These are phyloP conservation scores for Monosporascus sp. DNA, from an alignment of 2,329 filamentous ascomycete genomes.

Conservation along the genomic window DNA sequence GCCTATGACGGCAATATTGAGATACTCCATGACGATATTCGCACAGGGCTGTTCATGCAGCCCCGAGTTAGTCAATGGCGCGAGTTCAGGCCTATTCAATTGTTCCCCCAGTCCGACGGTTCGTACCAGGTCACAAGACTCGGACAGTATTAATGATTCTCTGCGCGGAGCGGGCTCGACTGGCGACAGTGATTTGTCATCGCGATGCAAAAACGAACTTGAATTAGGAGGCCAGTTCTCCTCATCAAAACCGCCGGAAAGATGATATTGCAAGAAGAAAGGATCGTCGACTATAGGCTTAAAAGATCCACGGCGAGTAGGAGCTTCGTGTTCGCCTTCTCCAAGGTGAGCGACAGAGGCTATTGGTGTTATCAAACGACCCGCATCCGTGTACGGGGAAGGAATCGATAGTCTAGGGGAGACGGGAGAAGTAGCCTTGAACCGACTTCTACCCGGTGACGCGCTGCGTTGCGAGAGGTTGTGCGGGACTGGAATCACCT, in stretches of 20 bases:
- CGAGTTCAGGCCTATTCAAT: background rate
- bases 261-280: slow-evolving; percentile 46
- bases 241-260: slow-evolving; percentile 26
- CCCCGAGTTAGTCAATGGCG: background rate
- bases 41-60: slow-evolving; percentile 6
- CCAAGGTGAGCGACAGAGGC: slow-evolving; percentile 1
- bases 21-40: slow-evolving; percentile 46
- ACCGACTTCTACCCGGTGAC: slow-evolving; percentile 2
- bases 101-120: background rate
- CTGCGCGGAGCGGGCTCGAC: slow-evolving; percentile 41
- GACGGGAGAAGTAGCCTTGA: background rate
- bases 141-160: slow-evolving; percentile 39
- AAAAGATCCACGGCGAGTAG: slow-evolving; percentile 41
- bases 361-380: slow-evolving; percentile 1
- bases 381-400: slow-evolving; percentile 5
- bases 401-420: slow-evolving; percentile 6
- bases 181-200: slow-evolving; percentile 35
- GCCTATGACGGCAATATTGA: slow-evolving; percentile 64
- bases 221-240: slow-evolving; percentile 23
- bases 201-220: slow-evolving; percentile 25
- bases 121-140: slow-evolving; percentile 24
- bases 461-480: slow-evolving; percentile 1
- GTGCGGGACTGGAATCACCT: slow-evolving; percentile 6
- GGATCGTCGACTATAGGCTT: slow-evolving; percentile 51
- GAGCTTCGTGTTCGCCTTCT: slow-evolving; percentile 11